Percentiles rank a stretch among this genome's conserved stretches.
phyloP scores from a whole-genome alignment of 768 basidiomycete species.

The Pleurotus tuber-regium region DNA sequence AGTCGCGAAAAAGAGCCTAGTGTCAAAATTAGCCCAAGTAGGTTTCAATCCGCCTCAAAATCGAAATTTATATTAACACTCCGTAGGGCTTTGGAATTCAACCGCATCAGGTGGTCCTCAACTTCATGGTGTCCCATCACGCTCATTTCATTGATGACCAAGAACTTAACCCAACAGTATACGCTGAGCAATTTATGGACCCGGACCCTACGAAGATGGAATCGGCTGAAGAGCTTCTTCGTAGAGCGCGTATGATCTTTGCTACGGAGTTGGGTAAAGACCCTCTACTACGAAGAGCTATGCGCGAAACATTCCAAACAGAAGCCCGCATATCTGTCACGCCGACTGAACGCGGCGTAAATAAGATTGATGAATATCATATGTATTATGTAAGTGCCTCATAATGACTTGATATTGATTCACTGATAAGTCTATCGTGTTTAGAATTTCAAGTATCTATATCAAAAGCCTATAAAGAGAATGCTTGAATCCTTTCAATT shows the following conservation, averaged over 20 bases:
- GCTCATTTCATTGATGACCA: conserved; percentile 79
- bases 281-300: conserved; percentile 76
- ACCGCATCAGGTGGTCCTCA: conserved; percentile 81
- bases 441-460: conserved; percentile 94
- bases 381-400: conserved; percentile 59
- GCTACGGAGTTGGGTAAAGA: conserved; percentile 92
- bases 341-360: conserved; percentile 84
- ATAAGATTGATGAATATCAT: conserved; percentile 74
- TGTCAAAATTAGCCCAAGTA: conserved; percentile 80
- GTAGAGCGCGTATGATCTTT: conserved; percentile 77
- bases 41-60: conserved; percentile 17
- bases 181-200: conserved; percentile 85
- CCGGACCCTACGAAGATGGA: conserved; percentile 58
- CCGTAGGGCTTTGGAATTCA: conserved; percentile 80
- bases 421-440: no score
- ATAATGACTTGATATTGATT: no score
- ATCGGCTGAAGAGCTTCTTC: conserved; percentile 65
- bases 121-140: conserved; percentile 62
- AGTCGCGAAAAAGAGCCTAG: conserved; percentile 73
- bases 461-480: conserved; percentile 67
- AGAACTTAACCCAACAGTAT: conserved; percentile 71
- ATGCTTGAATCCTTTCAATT: conserved; percentile 79
- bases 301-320: conserved; percentile 71
- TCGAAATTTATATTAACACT: conserved; percentile 8
- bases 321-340: conserved; percentile 75